phyloP scores from a whole-genome alignment of 1,284 basidiomycete species.

The Cystobasidium sp. region DNA sequence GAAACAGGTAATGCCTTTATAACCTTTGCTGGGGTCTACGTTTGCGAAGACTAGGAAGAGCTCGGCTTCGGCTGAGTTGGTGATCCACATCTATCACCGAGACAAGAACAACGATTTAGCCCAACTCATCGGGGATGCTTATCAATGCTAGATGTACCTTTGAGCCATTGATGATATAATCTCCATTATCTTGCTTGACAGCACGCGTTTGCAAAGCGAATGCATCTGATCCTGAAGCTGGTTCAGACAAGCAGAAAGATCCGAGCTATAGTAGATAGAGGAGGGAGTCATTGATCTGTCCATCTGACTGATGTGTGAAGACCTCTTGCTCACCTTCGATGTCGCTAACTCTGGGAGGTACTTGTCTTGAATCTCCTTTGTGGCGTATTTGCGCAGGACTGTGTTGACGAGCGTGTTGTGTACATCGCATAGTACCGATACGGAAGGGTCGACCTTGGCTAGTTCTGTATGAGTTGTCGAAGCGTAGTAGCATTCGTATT shows the following conservation, averaged over 20 bases:
- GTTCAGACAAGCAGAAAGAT: slow-evolving; percentile 93
- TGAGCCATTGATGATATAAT: slow-evolving; percentile 79
- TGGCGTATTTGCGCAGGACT: slow-evolving; percentile 85
- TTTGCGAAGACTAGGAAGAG: slow-evolving; percentile 88
- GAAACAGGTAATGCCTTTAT: slow-evolving; percentile 99
- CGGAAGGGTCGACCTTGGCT: slow-evolving; percentile 92
- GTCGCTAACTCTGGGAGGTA: slow-evolving; percentile 85
- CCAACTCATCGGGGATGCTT: no score
- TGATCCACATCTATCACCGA: slow-evolving; percentile 76
- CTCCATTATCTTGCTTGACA: slow-evolving; percentile 76
- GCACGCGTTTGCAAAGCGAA: slow-evolving; percentile 95
- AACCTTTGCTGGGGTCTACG: slow-evolving; percentile 90
- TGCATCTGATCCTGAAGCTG: slow-evolving; percentile 91
- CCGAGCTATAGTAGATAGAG: slow-evolving; percentile 68
- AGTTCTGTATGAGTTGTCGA: slow-evolving; percentile 65
- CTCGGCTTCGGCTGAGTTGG: slow-evolving; percentile 94
- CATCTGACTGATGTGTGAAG: not conserved
- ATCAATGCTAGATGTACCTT: no score
- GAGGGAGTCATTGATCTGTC: not conserved
- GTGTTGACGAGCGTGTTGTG: slow-evolving; percentile 98
- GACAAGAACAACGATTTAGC: not conserved
- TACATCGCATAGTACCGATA: slow-evolving; percentile 95
- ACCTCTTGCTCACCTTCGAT: slow-evolving; percentile 65
- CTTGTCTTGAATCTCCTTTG: slow-evolving; percentile 80
- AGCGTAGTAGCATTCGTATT: not conserved